Evolutionary conservation across 495 filamentous ascomycete genomes (phyloP), one percentile per base, ranked within the genome.

Genomic region (Aspergillus panamensis): DNA sequence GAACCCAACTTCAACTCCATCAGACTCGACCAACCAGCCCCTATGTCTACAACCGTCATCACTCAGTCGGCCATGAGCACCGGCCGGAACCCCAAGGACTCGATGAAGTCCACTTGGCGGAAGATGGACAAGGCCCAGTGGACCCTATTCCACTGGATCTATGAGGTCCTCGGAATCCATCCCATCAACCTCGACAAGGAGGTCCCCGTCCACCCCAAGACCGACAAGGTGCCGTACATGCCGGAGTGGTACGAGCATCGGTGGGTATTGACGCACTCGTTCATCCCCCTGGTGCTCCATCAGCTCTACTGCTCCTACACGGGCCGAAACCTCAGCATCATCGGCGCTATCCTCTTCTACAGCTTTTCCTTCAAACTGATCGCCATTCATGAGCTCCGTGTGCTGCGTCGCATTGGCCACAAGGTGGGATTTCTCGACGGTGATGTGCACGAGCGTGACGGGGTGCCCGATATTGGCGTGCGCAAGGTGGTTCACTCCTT

Each of bases 41-140:
- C 16, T 20, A 10, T 20, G 17, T 45, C 42, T 1, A 17, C 16
- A 21, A 17, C 42, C 42, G 17, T 16, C 17, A n/a, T 20, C 19
- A 40, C 48, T 25, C 25, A 25, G 9, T 6, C 30, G 47, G 51
- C 16, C 50, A 69, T 65, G 58, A 65, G 51, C 53, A 44, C 45
- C 19, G 53, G 60, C 14, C 53, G 48, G 14, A 68, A 71, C 31
- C 66, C 68, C 20, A 69, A 67, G 40, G 69, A 71, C 58, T 71
- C 69, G 48, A 73, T 73, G 67, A 73, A 73, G 62, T 73, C 70
- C 39, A 71, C 70, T 10, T 73, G 70, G 70, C 70, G 67, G 6
- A 40, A 33, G 7, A 53, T 57, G 20, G 67, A 69, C 39, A 52
- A 48, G 37, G 25, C 49, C 35, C 55, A 69, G 47, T 73, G 70